Evolutionary conservation across 805 yeast genomes (phyloP).

Genomic region (Dipodascopsis uninucleata): DNA sequence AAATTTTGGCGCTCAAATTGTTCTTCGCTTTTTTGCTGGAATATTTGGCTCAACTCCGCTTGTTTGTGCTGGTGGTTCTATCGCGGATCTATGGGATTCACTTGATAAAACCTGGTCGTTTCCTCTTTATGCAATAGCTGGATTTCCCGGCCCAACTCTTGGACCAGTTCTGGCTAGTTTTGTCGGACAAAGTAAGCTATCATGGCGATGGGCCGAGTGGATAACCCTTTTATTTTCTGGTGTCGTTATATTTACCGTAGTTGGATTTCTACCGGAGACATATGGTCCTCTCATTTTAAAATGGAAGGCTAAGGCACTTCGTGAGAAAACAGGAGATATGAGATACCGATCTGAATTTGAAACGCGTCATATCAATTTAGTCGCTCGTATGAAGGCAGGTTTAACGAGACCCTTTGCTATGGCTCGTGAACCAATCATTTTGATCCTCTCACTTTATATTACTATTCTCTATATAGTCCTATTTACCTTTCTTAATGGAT

Average conservation of each 20-base stretch:
- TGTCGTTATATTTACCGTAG: constrained; percentile 38
- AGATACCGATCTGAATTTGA: constrained; percentile 45
- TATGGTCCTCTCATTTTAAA: constrained; percentile 78
- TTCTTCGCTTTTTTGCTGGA: constrained; percentile 72
- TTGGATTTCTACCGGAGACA: constrained; percentile 70
- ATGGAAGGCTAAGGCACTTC: constrained; percentile 58
- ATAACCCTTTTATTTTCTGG: constrained; percentile 59
- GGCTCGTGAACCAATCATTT: constrained; percentile 55
- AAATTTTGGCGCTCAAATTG: constrained; percentile 57
- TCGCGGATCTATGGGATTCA: constrained; percentile 60
- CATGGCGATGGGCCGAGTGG: constrained; percentile 78
- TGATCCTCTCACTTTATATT: constrained; percentile 51
- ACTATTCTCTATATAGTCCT: constrained; percentile 55
- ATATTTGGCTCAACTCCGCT: constrained; percentile 77
- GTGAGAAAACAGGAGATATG: constrained; percentile 43
- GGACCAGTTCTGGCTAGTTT: constrained; percentile 68
- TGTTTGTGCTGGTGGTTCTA: constrained; percentile 83
- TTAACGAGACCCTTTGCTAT: constrained; percentile 52
- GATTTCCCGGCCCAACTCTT: constrained; percentile 59
- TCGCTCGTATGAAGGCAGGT: constrained; percentile 44
- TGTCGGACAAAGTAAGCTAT: constrained; percentile 49
- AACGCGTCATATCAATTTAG: constrained; percentile 36
- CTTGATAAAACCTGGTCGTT: constrained; percentile 23
- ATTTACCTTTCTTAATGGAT: constrained; percentile 57
- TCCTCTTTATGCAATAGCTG: constrained; percentile 25